phyloP scores from a whole-genome alignment of 192 early-diverging fungal species.

The Coemansia sp. region DNA sequence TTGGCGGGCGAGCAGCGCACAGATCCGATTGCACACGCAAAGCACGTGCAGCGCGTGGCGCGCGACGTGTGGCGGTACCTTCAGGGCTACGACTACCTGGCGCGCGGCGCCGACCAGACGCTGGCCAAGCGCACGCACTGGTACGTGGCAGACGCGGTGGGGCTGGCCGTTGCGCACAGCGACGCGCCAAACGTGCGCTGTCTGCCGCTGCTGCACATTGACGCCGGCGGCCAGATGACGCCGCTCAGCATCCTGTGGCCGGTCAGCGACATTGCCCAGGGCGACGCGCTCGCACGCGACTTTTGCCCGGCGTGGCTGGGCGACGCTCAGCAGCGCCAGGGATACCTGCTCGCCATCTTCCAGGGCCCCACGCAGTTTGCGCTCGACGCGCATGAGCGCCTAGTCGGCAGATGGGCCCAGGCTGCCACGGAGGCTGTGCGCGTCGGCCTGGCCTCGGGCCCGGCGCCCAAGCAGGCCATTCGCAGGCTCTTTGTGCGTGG shows the following conservation, averaged over 20 bases:
- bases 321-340: constrained; percentile 47
- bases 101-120: constrained; percentile 20
- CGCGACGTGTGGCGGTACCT: constrained; percentile 48
- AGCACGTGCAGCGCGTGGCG: constrained; percentile 34
- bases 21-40: constrained; percentile 23
- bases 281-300: constrained; percentile 57
- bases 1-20: constrained; percentile 32
- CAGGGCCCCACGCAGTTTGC: constrained; percentile 31
- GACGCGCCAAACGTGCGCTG: constrained; percentile 60
- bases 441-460: constrained; percentile 1
- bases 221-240: constrained; percentile 50
- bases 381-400: constrained; percentile 28
- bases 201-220: constrained; percentile 62
- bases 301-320: constrained; percentile 59
- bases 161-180: constrained; percentile 62
- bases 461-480: constrained; percentile 5
- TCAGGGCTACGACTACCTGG: constrained; percentile 45
- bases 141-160: constrained; percentile 61
- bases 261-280: constrained; percentile 51
- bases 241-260: constrained; percentile 69
- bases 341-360: constrained; percentile 56
- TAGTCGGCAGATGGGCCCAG: constrained; percentile 21
- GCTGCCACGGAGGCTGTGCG: constrained; percentile 11
- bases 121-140: constrained; percentile 35
- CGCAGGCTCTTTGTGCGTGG: constrained; percentile 26